Evolutionary conservation across 139 green algal genomes (phyloP).

Genomic region (Coelastrella sp.): DNA sequence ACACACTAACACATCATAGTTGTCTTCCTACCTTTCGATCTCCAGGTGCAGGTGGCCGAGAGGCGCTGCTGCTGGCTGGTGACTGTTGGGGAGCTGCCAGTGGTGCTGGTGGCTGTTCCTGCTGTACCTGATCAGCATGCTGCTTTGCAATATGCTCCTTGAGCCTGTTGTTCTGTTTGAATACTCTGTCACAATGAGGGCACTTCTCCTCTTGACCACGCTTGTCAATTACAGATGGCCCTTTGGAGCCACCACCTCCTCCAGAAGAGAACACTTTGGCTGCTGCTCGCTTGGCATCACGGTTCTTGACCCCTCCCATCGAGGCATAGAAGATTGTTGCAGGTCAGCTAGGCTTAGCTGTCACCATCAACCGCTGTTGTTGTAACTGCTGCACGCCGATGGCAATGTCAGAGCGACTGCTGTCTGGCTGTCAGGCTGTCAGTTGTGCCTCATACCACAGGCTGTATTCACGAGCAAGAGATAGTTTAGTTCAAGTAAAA

Average conservation of each 20-base stretch:
- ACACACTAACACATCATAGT: not conserved
- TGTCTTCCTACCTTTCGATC: not conserved
- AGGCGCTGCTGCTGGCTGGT: not conserved
- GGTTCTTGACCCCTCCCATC: conserved; percentile 82
- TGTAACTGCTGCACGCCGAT: not conserved
- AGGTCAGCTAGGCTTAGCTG: no score
- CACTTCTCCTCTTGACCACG: conserved; percentile 83
- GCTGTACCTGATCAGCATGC: conserved; percentile 57
- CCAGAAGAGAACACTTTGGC: conserved; percentile 75
- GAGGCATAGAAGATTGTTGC: not conserved
- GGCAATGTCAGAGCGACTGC: no score
- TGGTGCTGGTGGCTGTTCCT: not conserved
- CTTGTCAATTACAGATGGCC: conserved; percentile 88
- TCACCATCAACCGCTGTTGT: not conserved
- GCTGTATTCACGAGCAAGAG: no score
- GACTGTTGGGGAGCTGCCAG: not conserved
- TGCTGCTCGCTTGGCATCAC: conserved; percentile 77
- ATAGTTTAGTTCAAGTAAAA: no score
- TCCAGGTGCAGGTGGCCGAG: not conserved
- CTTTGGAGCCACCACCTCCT: conserved; percentile 82
- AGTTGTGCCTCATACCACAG: no score
- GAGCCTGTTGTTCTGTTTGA: conserved; percentile 72
- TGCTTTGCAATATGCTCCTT: conserved; percentile 86
- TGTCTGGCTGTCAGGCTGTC: no score
- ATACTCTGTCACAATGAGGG: conserved; percentile 88